Conservation (phyloP, 164 flowering plant species). For the Litsea cubeba region DNA sequence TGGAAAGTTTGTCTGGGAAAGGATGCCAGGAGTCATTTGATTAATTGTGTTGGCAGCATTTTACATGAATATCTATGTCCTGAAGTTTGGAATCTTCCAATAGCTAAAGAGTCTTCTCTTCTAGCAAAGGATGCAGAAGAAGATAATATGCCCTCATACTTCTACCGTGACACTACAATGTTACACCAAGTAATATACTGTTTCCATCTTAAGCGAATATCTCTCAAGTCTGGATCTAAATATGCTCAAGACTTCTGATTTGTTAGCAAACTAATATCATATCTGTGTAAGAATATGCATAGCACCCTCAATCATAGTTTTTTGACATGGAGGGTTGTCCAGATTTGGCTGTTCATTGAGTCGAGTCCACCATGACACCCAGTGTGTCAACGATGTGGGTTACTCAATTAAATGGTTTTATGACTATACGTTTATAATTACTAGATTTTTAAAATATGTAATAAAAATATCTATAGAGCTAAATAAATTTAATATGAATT, state of each 20-base stretch:
- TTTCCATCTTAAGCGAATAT: constrained; percentile 7
- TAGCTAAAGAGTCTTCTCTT: constrained; percentile 31
- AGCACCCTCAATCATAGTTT: too few relatives aligned
- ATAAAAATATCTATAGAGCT: background rate
- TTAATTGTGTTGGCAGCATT: constrained; percentile 70
- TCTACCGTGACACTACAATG: constrained; percentile 60
- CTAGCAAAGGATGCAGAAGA: constrained; percentile 31
- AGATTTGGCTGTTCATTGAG: too few relatives aligned
- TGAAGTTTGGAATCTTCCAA: constrained; percentile 88
- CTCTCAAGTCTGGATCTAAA: background rate
- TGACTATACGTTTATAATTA: too few relatives aligned
- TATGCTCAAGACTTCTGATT: background rate
- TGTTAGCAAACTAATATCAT: background rate
- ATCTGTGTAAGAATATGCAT: too few relatives aligned
- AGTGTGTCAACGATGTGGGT: too few relatives aligned
- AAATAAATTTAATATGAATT: background rate
- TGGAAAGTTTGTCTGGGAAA: constrained; percentile 39
- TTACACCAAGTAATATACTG: constrained; percentile 65
- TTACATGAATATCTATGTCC: constrained; percentile 80
- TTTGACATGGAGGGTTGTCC: too few relatives aligned
- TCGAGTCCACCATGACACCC: too few relatives aligned
- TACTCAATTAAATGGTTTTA: too few relatives aligned
- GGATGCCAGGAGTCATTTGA: constrained; percentile 39
- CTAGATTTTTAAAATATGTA: background rate
- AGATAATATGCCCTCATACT: constrained; percentile 44